Conservation (phyloP, 306 rosid genomes). For the Prunus mongolica region DNA sequence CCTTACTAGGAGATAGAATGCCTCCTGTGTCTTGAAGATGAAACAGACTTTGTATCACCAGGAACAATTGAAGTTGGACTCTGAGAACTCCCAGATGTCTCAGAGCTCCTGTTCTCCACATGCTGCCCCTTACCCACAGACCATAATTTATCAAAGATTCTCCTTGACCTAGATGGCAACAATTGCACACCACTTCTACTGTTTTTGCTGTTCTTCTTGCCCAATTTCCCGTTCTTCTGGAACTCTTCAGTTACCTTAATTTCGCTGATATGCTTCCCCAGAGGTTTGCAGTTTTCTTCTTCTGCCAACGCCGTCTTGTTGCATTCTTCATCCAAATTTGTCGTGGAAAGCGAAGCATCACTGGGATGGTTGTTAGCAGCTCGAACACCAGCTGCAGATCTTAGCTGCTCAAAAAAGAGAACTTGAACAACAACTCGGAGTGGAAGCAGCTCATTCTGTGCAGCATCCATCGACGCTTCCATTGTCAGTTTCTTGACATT, state of each 20-base stretch:
- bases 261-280: constrained; percentile 41
- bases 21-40: constrained; percentile 80
- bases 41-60: constrained; percentile 66
- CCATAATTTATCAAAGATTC: constrained; percentile 88
- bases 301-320: constrained; percentile 16
- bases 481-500: constrained; percentile 74
- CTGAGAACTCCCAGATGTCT: constrained; percentile 91
- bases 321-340: constrained; percentile 41
- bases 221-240: constrained; percentile 41
- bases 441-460: constrained; percentile 89
- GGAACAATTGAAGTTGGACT: constrained; percentile 80
- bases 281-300: constrained; percentile 47
- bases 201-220: constrained; percentile 73
- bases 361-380: constrained; percentile 20
- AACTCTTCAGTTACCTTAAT: constrained; percentile 55
- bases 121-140: constrained; percentile 62
- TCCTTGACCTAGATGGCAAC: constrained; percentile 82
- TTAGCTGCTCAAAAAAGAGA: constrained; percentile 83
- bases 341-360: constrained; percentile 19
- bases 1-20: constrained; percentile 69
- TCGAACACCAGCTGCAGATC: constrained; percentile 40
- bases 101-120: constrained; percentile 74
- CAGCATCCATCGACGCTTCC: constrained; percentile 79
- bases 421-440: constrained; percentile 89
- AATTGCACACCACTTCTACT: constrained; percentile 74